Percentiles rank a stretch among this genome's conserved stretches.
Conservation (phyloP, 2,329 filamentous ascomycete genomes). For the Diplodia seriata region DNA sequence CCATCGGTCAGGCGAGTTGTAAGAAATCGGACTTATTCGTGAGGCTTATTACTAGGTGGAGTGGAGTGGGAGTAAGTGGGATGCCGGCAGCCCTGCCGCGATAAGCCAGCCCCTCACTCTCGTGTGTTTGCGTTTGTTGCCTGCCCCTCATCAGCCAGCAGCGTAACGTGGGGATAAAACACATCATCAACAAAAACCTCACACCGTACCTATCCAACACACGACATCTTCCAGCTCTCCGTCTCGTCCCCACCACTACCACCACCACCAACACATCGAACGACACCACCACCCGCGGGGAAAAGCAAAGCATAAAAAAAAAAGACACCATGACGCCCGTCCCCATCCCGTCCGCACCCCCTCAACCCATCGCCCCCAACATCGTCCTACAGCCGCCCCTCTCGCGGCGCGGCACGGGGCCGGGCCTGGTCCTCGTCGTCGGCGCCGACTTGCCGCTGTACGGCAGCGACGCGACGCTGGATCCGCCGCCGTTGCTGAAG, state of each 20-base stretch:
- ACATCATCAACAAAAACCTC: too few species aligned
- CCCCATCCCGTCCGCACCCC: conserved; percentile 36
- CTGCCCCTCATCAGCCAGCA: too few species aligned
- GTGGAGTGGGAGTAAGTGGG: too few species aligned
- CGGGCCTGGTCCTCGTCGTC: conserved; percentile 56
- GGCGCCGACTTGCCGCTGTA: conserved; percentile 44
- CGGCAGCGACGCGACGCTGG: conserved; percentile 49
- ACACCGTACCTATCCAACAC: too few species aligned
- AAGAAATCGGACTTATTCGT: neutral
- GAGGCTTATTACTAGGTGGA: neutral
- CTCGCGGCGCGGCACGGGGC: conserved; percentile 57
- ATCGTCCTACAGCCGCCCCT: conserved; percentile 55
- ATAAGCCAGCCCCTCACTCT: too few species aligned
- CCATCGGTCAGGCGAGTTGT: neutral
- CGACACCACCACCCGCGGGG: neutral
- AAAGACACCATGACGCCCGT: neutral
- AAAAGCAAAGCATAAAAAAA: too few species aligned
- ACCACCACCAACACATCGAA: too few species aligned
- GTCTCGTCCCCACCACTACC: too few species aligned
- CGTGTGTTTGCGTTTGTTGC: too few species aligned
- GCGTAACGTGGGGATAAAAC: too few species aligned
- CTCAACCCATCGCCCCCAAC: conserved; percentile 39
- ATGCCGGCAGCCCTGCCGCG: too few species aligned
- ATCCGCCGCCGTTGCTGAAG: conserved; percentile 66
- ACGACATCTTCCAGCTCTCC: too few species aligned